Percentiles rank a stretch among this genome's conserved stretches.
Conservation (phyloP, 2,329 filamentous ascomycete genomes). For the Fusarium subglutinans region DNA sequence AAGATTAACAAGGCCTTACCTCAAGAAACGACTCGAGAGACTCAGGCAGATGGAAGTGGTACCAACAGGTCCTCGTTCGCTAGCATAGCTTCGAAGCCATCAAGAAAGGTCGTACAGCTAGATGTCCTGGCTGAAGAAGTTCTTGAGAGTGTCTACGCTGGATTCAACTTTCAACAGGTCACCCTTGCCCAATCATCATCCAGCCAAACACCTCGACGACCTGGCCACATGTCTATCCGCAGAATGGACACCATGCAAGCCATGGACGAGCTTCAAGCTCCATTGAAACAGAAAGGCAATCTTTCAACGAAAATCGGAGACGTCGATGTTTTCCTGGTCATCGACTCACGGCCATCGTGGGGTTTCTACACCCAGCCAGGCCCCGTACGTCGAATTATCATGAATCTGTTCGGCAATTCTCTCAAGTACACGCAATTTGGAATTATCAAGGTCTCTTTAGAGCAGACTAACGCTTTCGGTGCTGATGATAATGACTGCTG, state of each 20-base stretch:
- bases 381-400: constrained; percentile 61
- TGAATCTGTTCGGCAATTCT: constrained; percentile 71
- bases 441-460: constrained; percentile 44
- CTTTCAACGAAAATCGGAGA: constrained; percentile 29
- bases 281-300: background rate
- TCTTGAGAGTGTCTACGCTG: constrained; percentile 57
- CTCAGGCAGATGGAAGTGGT: background rate
- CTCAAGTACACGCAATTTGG: constrained; percentile 65
- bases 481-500: constrained; percentile 3
- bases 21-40: background rate
- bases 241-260: constrained; percentile 55
- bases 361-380: constrained; percentile 64
- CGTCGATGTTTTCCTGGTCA: constrained; percentile 43
- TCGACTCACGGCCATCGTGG: constrained; percentile 60
- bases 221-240: constrained; percentile 27
- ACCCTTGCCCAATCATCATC: constrained; percentile 34
- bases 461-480: constrained; percentile 20
- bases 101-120: constrained; percentile 45
- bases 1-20: constrained; percentile 58
- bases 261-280: constrained; percentile 33
- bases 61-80: background rate
- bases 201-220: background rate
- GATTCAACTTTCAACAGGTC: constrained; percentile 51
- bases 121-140: constrained; percentile 57
- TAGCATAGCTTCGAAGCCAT: constrained; percentile 18